Evolutionary conservation across 257 asterid species (phyloP).

Genomic region (Ocimum tenuiflorum): DNA sequence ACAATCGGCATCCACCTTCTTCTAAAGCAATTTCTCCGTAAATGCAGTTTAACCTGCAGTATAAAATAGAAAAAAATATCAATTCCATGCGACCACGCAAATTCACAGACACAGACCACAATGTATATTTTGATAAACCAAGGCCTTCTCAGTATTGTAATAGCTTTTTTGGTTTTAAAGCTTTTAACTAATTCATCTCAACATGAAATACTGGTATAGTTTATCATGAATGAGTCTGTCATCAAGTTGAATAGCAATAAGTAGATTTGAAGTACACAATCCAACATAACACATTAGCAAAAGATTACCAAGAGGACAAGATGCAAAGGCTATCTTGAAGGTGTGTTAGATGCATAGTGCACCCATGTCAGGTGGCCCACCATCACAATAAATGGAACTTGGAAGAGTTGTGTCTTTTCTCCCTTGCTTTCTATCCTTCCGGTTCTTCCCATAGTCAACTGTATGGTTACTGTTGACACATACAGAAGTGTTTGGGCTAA

Average conservation of each 20-base stretch:
- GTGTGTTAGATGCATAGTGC: slow-evolving; percentile 67
- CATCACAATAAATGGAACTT: slow-evolving; percentile 48
- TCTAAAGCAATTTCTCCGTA: background rate
- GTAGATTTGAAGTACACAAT: background rate
- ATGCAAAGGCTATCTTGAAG: slow-evolving; percentile 19
- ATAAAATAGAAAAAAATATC: background rate
- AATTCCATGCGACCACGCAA: background rate
- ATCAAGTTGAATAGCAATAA: background rate
- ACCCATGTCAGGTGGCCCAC: slow-evolving; percentile 77
- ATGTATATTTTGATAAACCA: background rate
- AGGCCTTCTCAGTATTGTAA: too few relatives aligned
- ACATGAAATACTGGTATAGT: too few relatives aligned
- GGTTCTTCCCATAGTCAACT: slow-evolving; percentile 54
- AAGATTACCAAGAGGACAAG: slow-evolving; percentile 2
- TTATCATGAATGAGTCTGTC: background rate
- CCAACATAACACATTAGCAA: background rate
- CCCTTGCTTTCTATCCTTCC: slow-evolving; percentile 55
- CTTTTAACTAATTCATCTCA: too few relatives aligned
- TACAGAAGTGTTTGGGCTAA: background rate
- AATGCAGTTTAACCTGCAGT: background rate
- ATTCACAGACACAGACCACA: background rate
- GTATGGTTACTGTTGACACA: slow-evolving; percentile 46
- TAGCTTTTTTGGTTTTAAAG: too few relatives aligned
- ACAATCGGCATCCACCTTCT: background rate
- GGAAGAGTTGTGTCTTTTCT: slow-evolving; percentile 38